Conservation (phyloP, 768 basidiomycete genomes). For the Trametes meyenii region DNA sequence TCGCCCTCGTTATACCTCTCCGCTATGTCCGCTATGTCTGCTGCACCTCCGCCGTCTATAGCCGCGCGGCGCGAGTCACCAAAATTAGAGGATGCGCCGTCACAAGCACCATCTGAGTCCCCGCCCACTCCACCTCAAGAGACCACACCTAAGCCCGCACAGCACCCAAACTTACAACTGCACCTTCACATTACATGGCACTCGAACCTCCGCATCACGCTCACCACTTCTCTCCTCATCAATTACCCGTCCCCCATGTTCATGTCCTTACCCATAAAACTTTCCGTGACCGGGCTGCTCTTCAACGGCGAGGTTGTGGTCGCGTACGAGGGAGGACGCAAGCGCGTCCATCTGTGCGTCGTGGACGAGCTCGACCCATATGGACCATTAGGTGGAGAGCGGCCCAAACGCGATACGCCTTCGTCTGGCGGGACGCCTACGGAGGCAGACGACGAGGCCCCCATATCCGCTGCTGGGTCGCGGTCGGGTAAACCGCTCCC, state of each 20-base stretch:
- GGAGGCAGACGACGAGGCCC: conserved; percentile 63
- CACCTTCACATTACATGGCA: conserved; percentile 87
- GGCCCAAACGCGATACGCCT: conserved; percentile 33
- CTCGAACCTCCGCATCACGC: conserved; percentile 84
- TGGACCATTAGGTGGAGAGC: conserved; percentile 56
- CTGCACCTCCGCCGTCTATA: conserved; percentile 4
- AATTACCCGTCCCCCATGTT: conserved; percentile 97
- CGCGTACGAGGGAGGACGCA: conserved; percentile 85
- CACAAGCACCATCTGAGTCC: conserved; percentile 4
- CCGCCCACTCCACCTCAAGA: conserved; percentile 13
- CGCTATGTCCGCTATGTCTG: conserved; percentile 25
- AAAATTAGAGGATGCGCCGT: conserved; percentile 1
- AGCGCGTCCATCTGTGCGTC: conserved; percentile 85
- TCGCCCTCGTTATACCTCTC: conserved; percentile 31
- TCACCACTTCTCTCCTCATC: conserved; percentile 91
- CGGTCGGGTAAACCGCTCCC: conserved; percentile 69
- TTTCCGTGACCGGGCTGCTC: conserved; percentile 87
- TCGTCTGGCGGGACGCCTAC: conserved; percentile 55
- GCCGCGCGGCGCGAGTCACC: not conserved
- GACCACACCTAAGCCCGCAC: conserved; percentile 36
- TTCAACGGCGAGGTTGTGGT: conserved; percentile 88
- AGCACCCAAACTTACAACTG: conserved; percentile 80
- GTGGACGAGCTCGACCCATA: conserved; percentile 88
- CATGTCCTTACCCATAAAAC: conserved; percentile 95
- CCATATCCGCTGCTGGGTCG: conserved; percentile 33